Evolutionary conservation across 2,329 filamentous ascomycete genomes (phyloP), one percentile per base, ranked within the genome.

Genomic region (Arthrobotrys entomopaga): DNA sequence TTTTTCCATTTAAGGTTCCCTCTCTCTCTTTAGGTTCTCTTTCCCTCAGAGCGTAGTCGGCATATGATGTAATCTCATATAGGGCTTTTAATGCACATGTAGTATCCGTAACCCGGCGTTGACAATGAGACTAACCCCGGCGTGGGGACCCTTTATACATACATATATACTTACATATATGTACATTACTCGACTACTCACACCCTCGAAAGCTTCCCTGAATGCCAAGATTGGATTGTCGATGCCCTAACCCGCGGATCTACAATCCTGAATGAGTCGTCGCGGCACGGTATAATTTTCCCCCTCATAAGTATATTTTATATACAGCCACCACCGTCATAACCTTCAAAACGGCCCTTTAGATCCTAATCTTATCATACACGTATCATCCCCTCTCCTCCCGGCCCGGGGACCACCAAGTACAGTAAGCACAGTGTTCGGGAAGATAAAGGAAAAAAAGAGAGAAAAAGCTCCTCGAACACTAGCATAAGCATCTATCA

Each of bases 401-500:
- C n/a, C n/a, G n/a, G n/a, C n/a, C n/a, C n/a, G n/a, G n/a, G n/a
- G n/a, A n/a, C n/a, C n/a, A n/a, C n/a, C n/a, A n/a, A 34, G 6
- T 34, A 34, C 29, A 7, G 10, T 5, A 7, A 46, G 1, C 15
- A 13, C 6, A 8, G 13, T 46, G 16, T 46, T n/a, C 42, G 16
- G 42, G 42, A 46, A 46, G 13, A n/a, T n/a, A n/a, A 5, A 46
- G 42, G 42, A 13, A 46, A 6, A 2, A 16, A 46, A 46, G 13
- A 46, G 13, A 43, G n/a, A 19, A 50, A 20, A 29, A 16, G 19
- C 19, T 13, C 49, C 6, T 22, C 16, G n/a, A 26, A 19, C n/a
- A 78, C 65, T 81, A 89, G 79, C 87, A 88, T 80, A 89, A 86
- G 79, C 87, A 88, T 77, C 87, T 86, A 65, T 87, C 86, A 80